These are phyloP conservation scores for Cystobasidium pallidum DNA, from an alignment of 1,284 basidiomycete genomes.

Conservation along the genomic window DNA sequence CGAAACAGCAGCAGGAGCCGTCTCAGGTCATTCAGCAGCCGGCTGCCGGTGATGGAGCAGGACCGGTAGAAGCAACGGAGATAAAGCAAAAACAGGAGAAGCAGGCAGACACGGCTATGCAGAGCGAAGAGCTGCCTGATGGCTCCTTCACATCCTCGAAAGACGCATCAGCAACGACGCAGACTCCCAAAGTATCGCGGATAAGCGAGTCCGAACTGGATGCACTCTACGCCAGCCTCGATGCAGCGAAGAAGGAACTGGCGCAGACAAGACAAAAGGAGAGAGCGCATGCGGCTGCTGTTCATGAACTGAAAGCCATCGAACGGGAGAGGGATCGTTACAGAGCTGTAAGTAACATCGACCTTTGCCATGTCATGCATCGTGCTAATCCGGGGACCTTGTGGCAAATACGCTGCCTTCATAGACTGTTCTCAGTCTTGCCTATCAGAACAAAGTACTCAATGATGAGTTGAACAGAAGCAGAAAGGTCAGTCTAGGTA, in stretches of 20 bases:
- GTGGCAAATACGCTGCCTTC: not conserved
- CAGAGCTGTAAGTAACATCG: slow-evolving; percentile 29
- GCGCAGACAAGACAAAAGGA: slow-evolving; percentile 8
- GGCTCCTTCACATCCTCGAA: not conserved
- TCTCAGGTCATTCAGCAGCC: not conserved
- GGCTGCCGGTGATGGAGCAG: not conserved
- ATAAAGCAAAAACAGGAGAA: not conserved
- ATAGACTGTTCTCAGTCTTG: slow-evolving; percentile 42
- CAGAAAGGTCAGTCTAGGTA: slow-evolving; percentile 7
- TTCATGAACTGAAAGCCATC: not conserved
- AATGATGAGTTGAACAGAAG: slow-evolving; percentile 28
- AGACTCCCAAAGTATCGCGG: slow-evolving; percentile 8
- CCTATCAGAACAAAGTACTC: slow-evolving; percentile 41
- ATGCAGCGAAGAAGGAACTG: slow-evolving; percentile 18
- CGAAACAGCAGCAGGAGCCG: slow-evolving; percentile 3
- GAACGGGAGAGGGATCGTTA: slow-evolving; percentile 32
- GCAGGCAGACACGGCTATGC: not conserved
- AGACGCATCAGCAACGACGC: not conserved
- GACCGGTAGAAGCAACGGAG: not conserved
- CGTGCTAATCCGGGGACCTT: too few species aligned
- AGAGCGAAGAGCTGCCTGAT: slow-evolving; percentile 13
- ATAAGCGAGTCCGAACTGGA: slow-evolving; percentile 14
- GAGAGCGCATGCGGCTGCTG: not conserved
- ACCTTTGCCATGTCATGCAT: not conserved
- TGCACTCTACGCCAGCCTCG: slow-evolving; percentile 24